Base-by-base conservation (phyloP, 140 eudicot species). In the Flaveria floridana region DNA sequence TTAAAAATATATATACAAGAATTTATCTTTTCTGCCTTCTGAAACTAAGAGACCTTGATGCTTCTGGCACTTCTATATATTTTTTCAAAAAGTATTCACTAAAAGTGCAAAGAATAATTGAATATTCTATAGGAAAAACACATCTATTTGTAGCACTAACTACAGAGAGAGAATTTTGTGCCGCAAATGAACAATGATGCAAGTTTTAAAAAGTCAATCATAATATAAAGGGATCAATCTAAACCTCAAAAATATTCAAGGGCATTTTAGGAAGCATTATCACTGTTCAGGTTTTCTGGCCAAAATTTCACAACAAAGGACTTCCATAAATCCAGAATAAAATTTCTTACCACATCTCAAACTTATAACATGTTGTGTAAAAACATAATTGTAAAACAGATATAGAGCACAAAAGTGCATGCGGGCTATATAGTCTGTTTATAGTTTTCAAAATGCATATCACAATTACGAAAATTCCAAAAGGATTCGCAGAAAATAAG, bases 121-220 rank as follows among this genome's bases (percentile, higher is more conserved):
- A 68, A 48, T 68, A 75, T 68, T 74, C 80, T 66, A n/a, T 37
- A 44, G 48, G 55, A 25, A 79, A 50, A 42, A 74, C 75, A 79
- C 37, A 21, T 46, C 57, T 57, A 73, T 37, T 58, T 66, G 79
- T 44, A 79, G 64, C 83, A 79, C 71, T 67, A 73, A 47, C 42
- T 8, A 46, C 72, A 80, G 41, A 74, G 28, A 20, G 66, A 68
- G 72, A 68, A 68, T 20, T 70, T 74, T 80, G 65, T 59, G 68
- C 84, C 84, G 68, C 84, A 64, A 75, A 74, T 74, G n/a, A 80
- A 80, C 64, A 75, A 75, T 80, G 80, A 80, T 80, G 72, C 48
- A 80, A 68, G 58, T 59, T 80, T 56, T 7, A 75, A 74, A 80
- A 68, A 67, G 80, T 59, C 80, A 67, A 68, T 62, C 48, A 80